phyloP scores from a whole-genome alignment of 2,329 filamentous ascomycete species.

The Pseudopyrenochaeta lycopersici region DNA sequence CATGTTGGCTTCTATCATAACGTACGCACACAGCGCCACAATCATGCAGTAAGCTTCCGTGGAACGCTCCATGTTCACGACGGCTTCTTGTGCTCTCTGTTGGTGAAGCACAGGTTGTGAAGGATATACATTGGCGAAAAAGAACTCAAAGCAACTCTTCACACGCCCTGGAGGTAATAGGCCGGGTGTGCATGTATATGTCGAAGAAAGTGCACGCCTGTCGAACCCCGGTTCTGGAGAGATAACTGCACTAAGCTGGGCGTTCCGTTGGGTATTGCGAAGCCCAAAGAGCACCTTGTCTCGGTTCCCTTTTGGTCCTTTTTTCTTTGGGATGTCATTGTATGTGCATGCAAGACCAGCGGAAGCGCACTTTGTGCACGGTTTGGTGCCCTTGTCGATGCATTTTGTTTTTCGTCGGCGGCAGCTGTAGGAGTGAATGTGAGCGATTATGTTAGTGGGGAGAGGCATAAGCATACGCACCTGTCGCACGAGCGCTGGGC shows the following conservation, averaged over 20 bases:
- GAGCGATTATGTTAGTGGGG: conserved; percentile 14
- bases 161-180: conserved; percentile 61
- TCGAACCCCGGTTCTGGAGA: conserved; percentile 51
- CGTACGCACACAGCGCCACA: conserved; percentile 60
- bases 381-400: conserved; percentile 59
- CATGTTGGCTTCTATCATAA: conserved; percentile 61
- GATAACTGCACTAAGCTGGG: conserved; percentile 54
- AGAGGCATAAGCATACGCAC: conserved; percentile 33
- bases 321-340: conserved; percentile 71
- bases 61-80: conserved; percentile 61
- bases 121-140: conserved; percentile 70
- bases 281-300: conserved; percentile 71
- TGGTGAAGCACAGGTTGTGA: conserved; percentile 69
- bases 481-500: conserved; percentile 55
- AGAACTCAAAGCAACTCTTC: conserved; percentile 66
- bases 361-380: conserved; percentile 72
- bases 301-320: conserved; percentile 69
- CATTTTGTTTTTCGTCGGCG: conserved; percentile 62
- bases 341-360: no score
- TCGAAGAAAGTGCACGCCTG: conserved; percentile 52
- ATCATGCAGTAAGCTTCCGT: conserved; percentile 68
- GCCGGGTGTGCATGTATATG: conserved; percentile 57
- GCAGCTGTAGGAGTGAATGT: conserved; percentile 42
- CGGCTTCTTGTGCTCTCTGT: conserved; percentile 60
- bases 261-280: conserved; percentile 60